These are phyloP conservation scores for Strobilomyces dryophilus DNA, from an alignment of 768 basidiomycete genomes.

Conservation along the genomic window DNA sequence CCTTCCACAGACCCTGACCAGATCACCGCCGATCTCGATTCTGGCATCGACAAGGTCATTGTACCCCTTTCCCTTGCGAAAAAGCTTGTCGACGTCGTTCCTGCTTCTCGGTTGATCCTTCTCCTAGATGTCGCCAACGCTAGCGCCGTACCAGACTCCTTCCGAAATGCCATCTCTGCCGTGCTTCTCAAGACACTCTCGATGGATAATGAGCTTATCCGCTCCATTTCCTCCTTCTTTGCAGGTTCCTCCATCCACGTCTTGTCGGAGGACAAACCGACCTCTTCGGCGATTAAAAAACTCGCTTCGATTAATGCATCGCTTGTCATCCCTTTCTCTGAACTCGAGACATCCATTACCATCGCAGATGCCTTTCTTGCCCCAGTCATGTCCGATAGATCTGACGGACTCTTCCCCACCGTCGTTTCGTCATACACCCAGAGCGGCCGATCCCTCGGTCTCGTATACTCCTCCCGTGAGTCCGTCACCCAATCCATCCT, in stretches of 20 bases:
- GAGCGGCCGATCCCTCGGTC: conserved; percentile 74
- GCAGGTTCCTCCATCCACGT: conserved; percentile 59
- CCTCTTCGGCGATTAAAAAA: conserved; percentile 56
- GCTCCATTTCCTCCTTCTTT: conserved; percentile 76
- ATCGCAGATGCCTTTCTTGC: conserved; percentile 85
- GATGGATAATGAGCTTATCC: conserved; percentile 71
- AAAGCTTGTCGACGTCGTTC: conserved; percentile 62
- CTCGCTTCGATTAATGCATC: conserved; percentile 56
- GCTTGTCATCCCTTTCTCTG: conserved; percentile 66
- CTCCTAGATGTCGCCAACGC: conserved; percentile 71
- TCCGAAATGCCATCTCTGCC: conserved; percentile 70
- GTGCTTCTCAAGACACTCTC: conserved; percentile 74
- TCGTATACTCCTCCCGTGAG: conserved; percentile 90
- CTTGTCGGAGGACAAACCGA: conserved; percentile 49
- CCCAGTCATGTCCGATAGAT: conserved; percentile 75
- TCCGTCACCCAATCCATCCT: conserved; percentile 84
- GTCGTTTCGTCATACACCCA: conserved; percentile 70
- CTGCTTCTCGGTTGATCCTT: conserved; percentile 68
- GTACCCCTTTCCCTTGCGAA: conserved; percentile 63
- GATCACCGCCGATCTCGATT: conserved; percentile 65
- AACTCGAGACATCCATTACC: conserved; percentile 61
- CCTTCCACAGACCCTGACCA: conserved; percentile 46
- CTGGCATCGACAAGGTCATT: conserved; percentile 77
- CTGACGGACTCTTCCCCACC: conserved; percentile 91
- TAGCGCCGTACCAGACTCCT: conserved; percentile 70